These are phyloP conservation scores for Sclerotinia sclerotiorum DNA, from an alignment of 2,329 filamentous ascomycete genomes.

Conservation along the genomic window DNA sequence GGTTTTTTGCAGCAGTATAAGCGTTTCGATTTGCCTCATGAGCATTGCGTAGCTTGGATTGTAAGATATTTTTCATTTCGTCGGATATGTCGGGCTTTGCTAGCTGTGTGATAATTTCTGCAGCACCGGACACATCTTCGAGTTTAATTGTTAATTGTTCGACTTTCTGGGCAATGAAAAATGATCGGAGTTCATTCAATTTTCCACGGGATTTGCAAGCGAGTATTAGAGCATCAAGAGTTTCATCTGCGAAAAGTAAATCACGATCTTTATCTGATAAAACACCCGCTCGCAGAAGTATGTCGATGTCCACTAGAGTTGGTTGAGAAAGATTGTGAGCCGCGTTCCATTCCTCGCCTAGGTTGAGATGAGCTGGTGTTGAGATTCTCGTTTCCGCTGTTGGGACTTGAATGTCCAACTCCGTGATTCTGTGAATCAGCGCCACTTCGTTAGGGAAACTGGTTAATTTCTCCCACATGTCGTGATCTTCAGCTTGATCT, in stretches of 20 bases:
- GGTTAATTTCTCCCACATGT: background rate
- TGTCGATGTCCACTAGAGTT: background rate
- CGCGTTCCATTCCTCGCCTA: background rate
- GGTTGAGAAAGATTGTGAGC: background rate
- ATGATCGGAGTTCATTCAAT: background rate
- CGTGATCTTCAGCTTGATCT: background rate
- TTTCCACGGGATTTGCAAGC: conserved; percentile 9
- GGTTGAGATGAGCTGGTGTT: background rate
- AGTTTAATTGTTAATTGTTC: background rate
- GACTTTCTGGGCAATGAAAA: background rate
- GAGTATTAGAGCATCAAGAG: background rate
- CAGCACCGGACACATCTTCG: background rate
- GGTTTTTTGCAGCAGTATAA: background rate
- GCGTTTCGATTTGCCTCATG: background rate
- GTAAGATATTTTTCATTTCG: background rate
- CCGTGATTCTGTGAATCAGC: background rate
- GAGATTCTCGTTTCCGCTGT: conserved; percentile 1
- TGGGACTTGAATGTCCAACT: background rate
- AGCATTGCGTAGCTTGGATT: background rate
- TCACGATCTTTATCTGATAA: background rate
- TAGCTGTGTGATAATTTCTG: background rate
- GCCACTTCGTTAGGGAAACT: background rate
- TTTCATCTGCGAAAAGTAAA: background rate
- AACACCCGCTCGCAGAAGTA: background rate
- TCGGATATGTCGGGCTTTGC: background rate